phyloP scores from a whole-genome alignment of 306 rosid species.

The Casuarina cunninghamiana region DNA sequence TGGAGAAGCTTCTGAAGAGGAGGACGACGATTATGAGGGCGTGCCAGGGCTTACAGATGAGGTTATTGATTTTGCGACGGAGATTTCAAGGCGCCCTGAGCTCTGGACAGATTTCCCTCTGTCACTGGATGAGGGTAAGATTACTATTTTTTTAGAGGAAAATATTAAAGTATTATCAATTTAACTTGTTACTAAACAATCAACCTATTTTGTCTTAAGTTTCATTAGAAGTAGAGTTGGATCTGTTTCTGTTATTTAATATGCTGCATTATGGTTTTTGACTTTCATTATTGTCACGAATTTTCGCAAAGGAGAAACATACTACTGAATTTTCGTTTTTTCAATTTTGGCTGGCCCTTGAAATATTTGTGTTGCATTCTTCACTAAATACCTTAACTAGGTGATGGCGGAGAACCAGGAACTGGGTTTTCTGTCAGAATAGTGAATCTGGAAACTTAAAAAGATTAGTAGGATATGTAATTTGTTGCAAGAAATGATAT shows the following conservation, averaged over 20 bases:
- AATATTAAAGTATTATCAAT: not conserved
- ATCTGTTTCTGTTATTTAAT: not conserved
- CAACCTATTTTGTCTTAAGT: not conserved
- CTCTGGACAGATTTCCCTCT: conserved; percentile 90
- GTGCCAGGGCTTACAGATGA: conserved; percentile 73
- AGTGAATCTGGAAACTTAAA: not conserved
- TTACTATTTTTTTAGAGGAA: not conserved
- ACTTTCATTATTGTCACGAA: no score
- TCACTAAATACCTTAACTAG: not conserved
- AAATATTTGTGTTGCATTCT: not conserved
- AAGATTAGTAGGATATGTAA: not conserved
- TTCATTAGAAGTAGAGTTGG: not conserved
- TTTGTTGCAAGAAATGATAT: not conserved
- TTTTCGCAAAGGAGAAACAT: not conserved
- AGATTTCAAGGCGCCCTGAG: conserved; percentile 59
- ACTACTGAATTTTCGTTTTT: not conserved
- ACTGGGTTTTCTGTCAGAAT: not conserved
- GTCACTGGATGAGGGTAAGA: conserved; percentile 59
- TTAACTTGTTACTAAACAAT: not conserved
- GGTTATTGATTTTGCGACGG: conserved; percentile 63
- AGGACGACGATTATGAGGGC: conserved; percentile 27
- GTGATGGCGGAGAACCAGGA: not conserved
- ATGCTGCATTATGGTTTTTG: not conserved
- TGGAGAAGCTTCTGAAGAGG: conserved; percentile 30
- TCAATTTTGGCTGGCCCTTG: no score